A percentile compares a stretch with the other conserved stretches of the same genome.
Evolutionary conservation across 1,139 yeast genomes (phyloP).

Genomic region (Blastobotrys arbuscula): DNA sequence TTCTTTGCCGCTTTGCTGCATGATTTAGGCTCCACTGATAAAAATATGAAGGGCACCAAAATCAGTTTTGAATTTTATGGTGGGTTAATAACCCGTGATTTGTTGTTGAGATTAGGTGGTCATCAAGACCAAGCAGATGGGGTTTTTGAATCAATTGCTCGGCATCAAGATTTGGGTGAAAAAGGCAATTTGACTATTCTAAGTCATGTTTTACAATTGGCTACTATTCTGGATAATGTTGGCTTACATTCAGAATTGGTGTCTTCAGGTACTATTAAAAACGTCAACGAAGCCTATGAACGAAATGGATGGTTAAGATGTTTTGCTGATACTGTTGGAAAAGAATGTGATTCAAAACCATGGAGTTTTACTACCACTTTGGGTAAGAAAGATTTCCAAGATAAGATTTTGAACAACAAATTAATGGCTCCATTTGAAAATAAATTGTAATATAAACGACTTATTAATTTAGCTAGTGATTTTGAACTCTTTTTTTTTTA

Average conservation of each 20-base stretch:
- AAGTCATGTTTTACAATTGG: conserved; percentile 21
- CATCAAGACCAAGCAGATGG: conserved; percentile 22
- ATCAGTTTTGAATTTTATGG: conserved; percentile 24
- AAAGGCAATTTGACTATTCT: conserved; percentile 19
- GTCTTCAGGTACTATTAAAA: conserved; percentile 17
- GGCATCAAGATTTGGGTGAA: conserved; percentile 22
- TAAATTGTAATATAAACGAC: not conserved
- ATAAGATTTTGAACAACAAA: conserved; percentile 17
- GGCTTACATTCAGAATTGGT: conserved; percentile 18
- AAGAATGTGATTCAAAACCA: conserved; percentile 19
- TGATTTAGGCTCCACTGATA: conserved; percentile 22
- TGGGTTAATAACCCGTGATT: conserved; percentile 20
- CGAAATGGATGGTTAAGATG: conserved; percentile 21
- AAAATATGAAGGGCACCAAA: conserved; percentile 20
- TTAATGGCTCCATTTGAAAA: conserved; percentile 13
- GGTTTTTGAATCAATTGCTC: conserved; percentile 22
- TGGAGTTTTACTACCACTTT: conserved; percentile 21
- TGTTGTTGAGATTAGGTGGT: conserved; percentile 12
- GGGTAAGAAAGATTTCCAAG: conserved; percentile 17
- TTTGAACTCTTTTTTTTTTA: no score
- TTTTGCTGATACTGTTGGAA: conserved; percentile 20
- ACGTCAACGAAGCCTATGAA: conserved; percentile 17
- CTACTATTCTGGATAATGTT: conserved; percentile 23
- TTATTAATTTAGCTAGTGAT: no score
- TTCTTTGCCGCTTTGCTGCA: conserved; percentile 18